phyloP scores from a whole-genome alignment of 306 rosid genomes.

The Ochetophila trinervis region DNA sequence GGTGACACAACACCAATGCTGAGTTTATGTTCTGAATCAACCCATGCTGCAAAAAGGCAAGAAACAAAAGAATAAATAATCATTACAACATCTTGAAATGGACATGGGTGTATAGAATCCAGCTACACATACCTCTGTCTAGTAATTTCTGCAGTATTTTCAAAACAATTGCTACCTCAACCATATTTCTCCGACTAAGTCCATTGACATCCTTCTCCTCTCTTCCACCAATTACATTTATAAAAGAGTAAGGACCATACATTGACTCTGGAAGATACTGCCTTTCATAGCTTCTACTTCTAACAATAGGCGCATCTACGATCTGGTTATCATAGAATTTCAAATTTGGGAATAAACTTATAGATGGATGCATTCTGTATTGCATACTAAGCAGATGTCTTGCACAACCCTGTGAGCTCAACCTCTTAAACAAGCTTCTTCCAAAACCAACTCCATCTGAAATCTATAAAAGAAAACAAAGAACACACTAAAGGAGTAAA shows the following conservation, averaged over 20 bases:
- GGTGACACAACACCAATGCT: constrained; percentile 74
- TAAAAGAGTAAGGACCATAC: constrained; percentile 76
- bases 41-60: constrained; percentile 42
- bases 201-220: constrained; percentile 71
- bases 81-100: not conserved
- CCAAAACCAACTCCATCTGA: constrained; percentile 56
- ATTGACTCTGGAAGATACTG: constrained; percentile 51
- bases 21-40: constrained; percentile 32
- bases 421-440: constrained; percentile 73
- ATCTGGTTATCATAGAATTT: constrained; percentile 49
- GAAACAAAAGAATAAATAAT: not conserved
- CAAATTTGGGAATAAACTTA: constrained; percentile 67
- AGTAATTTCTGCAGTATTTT: constrained; percentile 48
- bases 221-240: constrained; percentile 60
- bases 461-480: constrained; percentile 34
- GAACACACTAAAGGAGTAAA: no score
- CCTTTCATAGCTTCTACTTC: constrained; percentile 36
- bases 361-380: constrained; percentile 83
- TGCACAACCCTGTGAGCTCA: constrained; percentile 41
- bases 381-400: constrained; percentile 60
- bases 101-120: not conserved
- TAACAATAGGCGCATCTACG: constrained; percentile 53
- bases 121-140: constrained; percentile 43
- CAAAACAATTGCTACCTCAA: constrained; percentile 60
- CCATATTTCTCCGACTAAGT: constrained; percentile 61